These are phyloP conservation scores for Ophiostoma sp. DNA, from an alignment of 2,329 filamentous ascomycete species.

Conservation along the genomic window DNA sequence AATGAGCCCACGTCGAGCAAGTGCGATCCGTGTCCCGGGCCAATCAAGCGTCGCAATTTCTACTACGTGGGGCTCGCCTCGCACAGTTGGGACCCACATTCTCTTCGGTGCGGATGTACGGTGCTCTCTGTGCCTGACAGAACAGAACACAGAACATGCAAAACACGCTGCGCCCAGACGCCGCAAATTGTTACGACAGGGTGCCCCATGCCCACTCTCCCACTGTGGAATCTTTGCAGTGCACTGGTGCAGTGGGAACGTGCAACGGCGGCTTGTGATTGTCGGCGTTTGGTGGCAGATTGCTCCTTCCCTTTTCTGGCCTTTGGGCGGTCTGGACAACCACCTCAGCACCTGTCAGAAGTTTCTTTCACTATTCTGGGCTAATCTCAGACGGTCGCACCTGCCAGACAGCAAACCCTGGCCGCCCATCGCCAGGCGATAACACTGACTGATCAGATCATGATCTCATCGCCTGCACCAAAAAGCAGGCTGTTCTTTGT, in stretches of 20 bases:
- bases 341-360: not conserved
- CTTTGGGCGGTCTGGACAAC: not conserved
- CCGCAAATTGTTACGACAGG: not conserved
- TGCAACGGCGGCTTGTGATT: constrained; percentile 13
- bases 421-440: not conserved
- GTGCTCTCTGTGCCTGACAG: not conserved
- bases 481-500: not conserved
- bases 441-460: not conserved
- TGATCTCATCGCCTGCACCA: constrained; percentile 10
- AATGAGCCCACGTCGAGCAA: constrained; percentile 31
- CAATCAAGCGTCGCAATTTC: constrained; percentile 23
- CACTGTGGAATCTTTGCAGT: not conserved
- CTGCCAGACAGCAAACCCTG: not conserved
- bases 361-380: not conserved
- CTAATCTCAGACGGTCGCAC: not conserved
- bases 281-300: constrained; percentile 14
- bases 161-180: not conserved
- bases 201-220: not conserved
- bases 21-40: constrained; percentile 30
- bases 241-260: not conserved
- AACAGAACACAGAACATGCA: not conserved
- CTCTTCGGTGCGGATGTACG: constrained; percentile 9
- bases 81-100: not conserved
- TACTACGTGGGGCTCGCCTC: not conserved
- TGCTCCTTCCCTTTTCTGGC: not conserved